Base-by-base conservation (phyloP, 306 rosid genomes). In the Cyclanthera cordifolia region DNA sequence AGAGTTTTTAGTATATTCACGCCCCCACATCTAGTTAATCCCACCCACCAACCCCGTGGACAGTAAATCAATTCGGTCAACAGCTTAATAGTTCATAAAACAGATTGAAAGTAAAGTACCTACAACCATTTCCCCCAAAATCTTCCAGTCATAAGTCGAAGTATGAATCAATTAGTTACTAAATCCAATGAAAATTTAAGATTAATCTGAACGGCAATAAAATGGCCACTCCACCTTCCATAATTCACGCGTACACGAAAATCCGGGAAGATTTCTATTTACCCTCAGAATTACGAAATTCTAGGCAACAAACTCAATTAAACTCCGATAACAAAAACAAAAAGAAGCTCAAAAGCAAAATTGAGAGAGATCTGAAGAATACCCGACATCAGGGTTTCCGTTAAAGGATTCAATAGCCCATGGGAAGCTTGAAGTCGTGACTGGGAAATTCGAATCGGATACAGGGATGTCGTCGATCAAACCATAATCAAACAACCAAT, bases 401-500 rank as follows among this genome's bases (percentile, higher is more conserved):
- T 80, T 80, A 14, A 86, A 27, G 75, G 90, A 55, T 8, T 79
- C 89, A 2, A 75, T 81, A 13, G 91, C 76, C 96, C 99, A 93
- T 68, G 73, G 48, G 80, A 93, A 92, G 28, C 80, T 85, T 0
- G 95, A 58, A 68, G 85, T 52, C 37, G 90, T 73, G 11, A 77
- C 80, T 10, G 82, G 58, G 76, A 88, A 92, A 84, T 70, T 79
- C 13, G 66, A 82, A 43, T 82, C 95, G 1, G 87, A 76, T 48
- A 81, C 93, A 53, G 95, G 71, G 25, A 82, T 79, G n/a, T 87
- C 95, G 60, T 93, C 99, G 61, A 93, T 84, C 73, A 93, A 72
- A 16, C 70, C 81, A 47, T 86, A 93, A 75, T 93, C 96, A 78
- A 72, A 86, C 39, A 89, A 78, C 99, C 99, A 93, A 70, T 87